Evolutionary conservation across 106 monocot genomes (phyloP).

Genomic region (Dioscorea zingiberensis): DNA sequence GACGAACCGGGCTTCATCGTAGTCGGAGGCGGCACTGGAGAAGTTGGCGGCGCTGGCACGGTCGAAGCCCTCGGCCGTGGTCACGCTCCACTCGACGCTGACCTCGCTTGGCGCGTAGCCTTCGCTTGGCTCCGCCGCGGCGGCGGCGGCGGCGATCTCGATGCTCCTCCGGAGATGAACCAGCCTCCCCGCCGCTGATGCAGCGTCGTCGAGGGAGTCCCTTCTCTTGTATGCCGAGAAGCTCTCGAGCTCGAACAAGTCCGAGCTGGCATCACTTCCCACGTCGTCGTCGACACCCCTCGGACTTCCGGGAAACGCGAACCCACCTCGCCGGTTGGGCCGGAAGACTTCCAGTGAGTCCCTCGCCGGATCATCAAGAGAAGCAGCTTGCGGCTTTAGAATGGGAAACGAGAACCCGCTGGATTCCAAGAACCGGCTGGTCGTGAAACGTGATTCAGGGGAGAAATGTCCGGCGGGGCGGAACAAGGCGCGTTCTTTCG

Average conservation of each 20-base stretch:
- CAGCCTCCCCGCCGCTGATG: conserved; percentile 3
- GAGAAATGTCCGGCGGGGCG: conserved; percentile 5
- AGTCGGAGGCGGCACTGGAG: conserved; percentile 47
- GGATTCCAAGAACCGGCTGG: conserved; percentile 1
- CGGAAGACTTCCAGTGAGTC: conserved; percentile 9
- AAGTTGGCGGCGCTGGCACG: conserved; percentile 40
- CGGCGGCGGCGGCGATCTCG: neutral
- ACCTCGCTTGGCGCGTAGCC: conserved; percentile 80
- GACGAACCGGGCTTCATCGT: conserved; percentile 20
- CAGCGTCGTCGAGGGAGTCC: conserved; percentile 10
- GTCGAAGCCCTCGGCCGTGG: conserved; percentile 14
- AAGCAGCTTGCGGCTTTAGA: neutral
- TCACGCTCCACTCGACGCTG: conserved; percentile 15
- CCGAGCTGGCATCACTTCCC: conserved; percentile 8
- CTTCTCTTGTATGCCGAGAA: conserved; percentile 6
- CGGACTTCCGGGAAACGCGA: neutral
- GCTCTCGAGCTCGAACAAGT: conserved; percentile 15
- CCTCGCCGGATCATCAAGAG: conserved; percentile 1
- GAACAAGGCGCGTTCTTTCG: conserved; percentile 13
- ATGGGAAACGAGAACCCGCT: conserved; percentile 14
- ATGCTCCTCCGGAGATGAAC: conserved; percentile 6
- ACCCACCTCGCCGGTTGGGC: neutral
- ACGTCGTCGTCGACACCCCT: conserved; percentile 3
- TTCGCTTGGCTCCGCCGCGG: conserved; percentile 50
- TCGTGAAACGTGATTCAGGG: conserved; percentile 9